These are phyloP conservation scores for Suhomyces taliae DNA, from an alignment of 1,139 yeast genomes.

Conservation along the genomic window DNA sequence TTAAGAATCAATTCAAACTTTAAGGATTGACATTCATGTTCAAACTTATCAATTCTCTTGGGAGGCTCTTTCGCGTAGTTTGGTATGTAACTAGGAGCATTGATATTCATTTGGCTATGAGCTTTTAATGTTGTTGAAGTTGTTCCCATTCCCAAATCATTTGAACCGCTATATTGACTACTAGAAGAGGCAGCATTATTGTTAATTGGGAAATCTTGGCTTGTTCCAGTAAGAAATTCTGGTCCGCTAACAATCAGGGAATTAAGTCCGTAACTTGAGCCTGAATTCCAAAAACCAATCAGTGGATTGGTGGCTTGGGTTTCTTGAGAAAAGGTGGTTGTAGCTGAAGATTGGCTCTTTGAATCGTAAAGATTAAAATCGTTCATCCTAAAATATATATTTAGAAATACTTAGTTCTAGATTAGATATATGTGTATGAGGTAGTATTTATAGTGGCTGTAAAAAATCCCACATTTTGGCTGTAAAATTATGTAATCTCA, in stretches of 20 bases:
- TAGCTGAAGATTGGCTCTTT: constrained; percentile 2
- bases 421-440: background rate
- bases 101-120: constrained; percentile 21
- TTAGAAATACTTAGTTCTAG: background rate
- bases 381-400: constrained; percentile 1
- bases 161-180: background rate
- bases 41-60: background rate
- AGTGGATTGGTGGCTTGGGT: constrained; percentile 2
- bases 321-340: constrained; percentile 5
- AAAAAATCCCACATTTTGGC: background rate
- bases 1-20: constrained; percentile 36
- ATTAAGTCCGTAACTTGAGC: background rate
- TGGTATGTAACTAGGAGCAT: constrained; percentile 35
- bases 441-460: background rate
- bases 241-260: background rate
- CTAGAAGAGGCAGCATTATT: background rate
- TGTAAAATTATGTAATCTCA: background rate
- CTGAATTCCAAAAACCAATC: constrained; percentile 7
- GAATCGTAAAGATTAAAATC: constrained; percentile 1
- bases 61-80: constrained; percentile 9
- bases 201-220: background rate
- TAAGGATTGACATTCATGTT: constrained; percentile 25
- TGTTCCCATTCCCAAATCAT: background rate
- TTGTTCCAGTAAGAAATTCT: background rate
- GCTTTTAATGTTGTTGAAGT: background rate